Percentiles rank a stretch among this genome's conserved stretches.
Conservation (phyloP, 345 rosid genomes). For the Arabidopsis arenosa region DNA sequence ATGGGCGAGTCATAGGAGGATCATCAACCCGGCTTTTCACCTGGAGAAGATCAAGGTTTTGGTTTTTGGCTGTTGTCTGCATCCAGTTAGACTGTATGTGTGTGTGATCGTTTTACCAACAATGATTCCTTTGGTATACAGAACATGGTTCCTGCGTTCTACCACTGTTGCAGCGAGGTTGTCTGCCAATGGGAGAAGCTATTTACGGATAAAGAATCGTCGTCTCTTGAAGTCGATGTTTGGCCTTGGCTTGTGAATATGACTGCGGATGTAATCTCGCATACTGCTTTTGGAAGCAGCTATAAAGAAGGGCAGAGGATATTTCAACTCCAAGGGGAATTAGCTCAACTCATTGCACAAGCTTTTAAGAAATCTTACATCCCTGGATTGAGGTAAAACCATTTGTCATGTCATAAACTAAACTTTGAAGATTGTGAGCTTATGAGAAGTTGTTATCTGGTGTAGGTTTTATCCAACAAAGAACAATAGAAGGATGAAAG, state of each 20-base stretch:
- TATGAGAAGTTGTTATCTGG: not conserved
- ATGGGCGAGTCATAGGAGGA: conserved; percentile 58
- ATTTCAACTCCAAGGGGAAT: conserved; percentile 45
- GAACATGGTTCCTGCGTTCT: conserved; percentile 48
- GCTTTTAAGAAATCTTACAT: conserved; percentile 44
- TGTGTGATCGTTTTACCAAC: not conserved
- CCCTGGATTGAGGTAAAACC: conserved; percentile 43
- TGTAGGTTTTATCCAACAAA: conserved; percentile 57
- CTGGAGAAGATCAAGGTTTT: conserved; percentile 58
- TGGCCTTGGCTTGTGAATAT: too few relatives aligned
- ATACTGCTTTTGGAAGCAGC: conserved; percentile 28
- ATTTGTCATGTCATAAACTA: conserved; percentile 2
- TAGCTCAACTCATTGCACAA: conserved; percentile 39
- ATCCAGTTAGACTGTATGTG: conserved; percentile 3
- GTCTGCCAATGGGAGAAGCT: conserved; percentile 41
- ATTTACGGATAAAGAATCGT: conserved; percentile 30
- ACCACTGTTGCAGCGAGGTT: conserved; percentile 41
- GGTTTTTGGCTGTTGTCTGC: not conserved
- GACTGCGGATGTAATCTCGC: too few relatives aligned
- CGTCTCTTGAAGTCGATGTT: too few relatives aligned
- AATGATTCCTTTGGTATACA: not conserved
- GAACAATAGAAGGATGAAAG: conserved; percentile 50
- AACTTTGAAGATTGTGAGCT: not conserved
- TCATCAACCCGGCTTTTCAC: conserved; percentile 60
- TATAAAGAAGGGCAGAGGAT: conserved; percentile 49